These are phyloP conservation scores for Paradendryphiella salina DNA, from an alignment of 2,329 filamentous ascomycete species.

Conservation along the genomic window DNA sequence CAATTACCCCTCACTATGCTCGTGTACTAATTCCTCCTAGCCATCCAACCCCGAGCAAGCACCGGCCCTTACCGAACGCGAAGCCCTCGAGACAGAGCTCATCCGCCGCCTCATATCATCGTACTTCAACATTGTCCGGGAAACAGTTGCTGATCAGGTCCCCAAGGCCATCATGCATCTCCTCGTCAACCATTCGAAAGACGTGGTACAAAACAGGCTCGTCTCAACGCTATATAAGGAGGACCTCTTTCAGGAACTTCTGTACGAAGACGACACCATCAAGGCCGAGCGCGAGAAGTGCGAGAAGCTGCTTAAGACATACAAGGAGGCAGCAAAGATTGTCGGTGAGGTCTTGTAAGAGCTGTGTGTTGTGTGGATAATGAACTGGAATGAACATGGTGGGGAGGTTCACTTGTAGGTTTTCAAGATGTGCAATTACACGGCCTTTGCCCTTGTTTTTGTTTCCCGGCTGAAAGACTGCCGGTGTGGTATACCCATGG, in stretches of 20 bases:
- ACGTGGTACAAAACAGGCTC: slow-evolving; percentile 94
- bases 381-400: slow-evolving; percentile 10
- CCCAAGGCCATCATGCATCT: slow-evolving; percentile 99
- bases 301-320: slow-evolving; percentile 91
- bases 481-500: not conserved
- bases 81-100: slow-evolving; percentile 95
- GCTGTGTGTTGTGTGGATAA: slow-evolving; percentile 15
- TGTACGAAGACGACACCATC: slow-evolving; percentile 96
- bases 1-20: not conserved
- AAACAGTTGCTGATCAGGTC: slow-evolving; percentile 97
- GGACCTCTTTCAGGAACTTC: slow-evolving; percentile 81
- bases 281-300: slow-evolving; percentile 99
- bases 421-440: slow-evolving; percentile 14
- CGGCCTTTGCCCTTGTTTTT: not conserved
- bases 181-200: slow-evolving; percentile 96
- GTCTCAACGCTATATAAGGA: slow-evolving; percentile 97
- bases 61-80: slow-evolving; percentile 88
- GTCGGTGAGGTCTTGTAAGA: slow-evolving; percentile 77
- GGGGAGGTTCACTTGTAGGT: slow-evolving; percentile 10
- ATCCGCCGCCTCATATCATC: slow-evolving; percentile 95
- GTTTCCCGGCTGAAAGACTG: not conserved
- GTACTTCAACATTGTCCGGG: slow-evolving; percentile 98
- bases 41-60: slow-evolving; percentile 60
- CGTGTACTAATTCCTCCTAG: slow-evolving; percentile 33
- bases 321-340: slow-evolving; percentile 97